Evolutionary conservation across 1,284 basidiomycete genomes (phyloP).

Genomic region (Trichosporon inkin): DNA sequence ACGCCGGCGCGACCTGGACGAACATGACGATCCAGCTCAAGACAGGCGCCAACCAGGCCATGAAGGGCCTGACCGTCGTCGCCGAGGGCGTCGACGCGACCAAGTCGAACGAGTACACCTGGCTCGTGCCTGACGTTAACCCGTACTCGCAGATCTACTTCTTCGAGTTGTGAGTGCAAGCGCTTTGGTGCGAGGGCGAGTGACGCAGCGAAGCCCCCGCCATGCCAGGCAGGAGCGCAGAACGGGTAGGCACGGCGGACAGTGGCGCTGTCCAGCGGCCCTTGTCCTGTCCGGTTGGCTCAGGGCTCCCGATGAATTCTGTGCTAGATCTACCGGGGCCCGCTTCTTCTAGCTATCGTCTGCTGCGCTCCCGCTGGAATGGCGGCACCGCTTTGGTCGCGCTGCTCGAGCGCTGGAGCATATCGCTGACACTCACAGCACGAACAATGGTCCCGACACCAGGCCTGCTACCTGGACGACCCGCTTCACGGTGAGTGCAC

Average conservation of each 20-base stretch:
- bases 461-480: slow-evolving; percentile 47
- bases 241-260: too few relatives aligned
- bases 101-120: slow-evolving; percentile 24
- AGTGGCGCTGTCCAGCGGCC: too few relatives aligned
- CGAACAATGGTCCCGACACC: slow-evolving; percentile 2
- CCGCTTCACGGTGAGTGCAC: slow-evolving; percentile 38
- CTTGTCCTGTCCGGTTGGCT: too few relatives aligned
- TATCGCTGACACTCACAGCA: neutral
- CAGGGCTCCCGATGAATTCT: too few relatives aligned
- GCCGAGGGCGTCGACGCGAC: slow-evolving; percentile 42
- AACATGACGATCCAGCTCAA: slow-evolving; percentile 47
- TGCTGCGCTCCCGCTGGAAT: too few relatives aligned
- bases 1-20: slow-evolving; percentile 48
- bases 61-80: slow-evolving; percentile 29
- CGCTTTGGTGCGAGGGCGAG: too few relatives aligned
- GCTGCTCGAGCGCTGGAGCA: neutral
- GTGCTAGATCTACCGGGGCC: too few relatives aligned
- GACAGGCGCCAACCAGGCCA: slow-evolving; percentile 45
- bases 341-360: too few relatives aligned
- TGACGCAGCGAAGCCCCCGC: too few relatives aligned
- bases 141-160: slow-evolving; percentile 52
- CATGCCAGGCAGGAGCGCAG: too few relatives aligned
- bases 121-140: slow-evolving; percentile 43
- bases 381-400: too few relatives aligned
- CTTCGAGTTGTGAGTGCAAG: slow-evolving; percentile 43